Conservation (phyloP, 2,329 filamentous ascomycete genomes). For the Alternaria ethzedia region DNA sequence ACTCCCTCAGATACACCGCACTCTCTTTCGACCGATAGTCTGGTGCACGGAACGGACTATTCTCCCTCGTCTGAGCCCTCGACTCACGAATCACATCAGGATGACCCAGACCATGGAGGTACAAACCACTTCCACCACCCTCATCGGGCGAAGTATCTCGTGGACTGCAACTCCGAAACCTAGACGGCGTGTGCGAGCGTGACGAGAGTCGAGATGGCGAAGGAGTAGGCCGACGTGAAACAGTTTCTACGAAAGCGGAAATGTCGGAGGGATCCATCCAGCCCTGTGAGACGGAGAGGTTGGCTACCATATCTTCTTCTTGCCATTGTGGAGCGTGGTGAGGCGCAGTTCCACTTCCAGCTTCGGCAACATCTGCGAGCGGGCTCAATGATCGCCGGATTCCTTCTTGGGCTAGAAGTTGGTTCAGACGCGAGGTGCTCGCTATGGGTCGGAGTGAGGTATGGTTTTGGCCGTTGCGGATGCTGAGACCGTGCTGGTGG, state of each 20-base stretch:
- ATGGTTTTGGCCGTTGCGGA: not conserved
- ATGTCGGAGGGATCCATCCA: constrained; percentile 4
- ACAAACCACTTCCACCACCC: not conserved
- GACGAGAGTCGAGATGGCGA: not conserved
- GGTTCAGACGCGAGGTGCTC: constrained; percentile 11
- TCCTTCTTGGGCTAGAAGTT: not conserved
- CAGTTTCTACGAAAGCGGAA: not conserved
- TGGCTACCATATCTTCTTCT: not conserved
- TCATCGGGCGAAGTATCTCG: not conserved
- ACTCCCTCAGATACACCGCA: not conserved
- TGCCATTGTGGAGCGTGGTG: not conserved
- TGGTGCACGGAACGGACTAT: not conserved
- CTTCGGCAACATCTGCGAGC: not conserved
- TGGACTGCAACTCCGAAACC: not conserved
- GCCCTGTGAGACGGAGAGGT: not conserved
- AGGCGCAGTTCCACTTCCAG: not conserved
- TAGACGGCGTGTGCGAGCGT: not conserved
- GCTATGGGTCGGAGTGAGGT: constrained; percentile 12
- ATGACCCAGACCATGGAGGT: constrained; percentile 4
- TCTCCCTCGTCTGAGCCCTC: not conserved
- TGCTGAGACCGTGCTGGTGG: not conserved
- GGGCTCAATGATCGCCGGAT: not conserved
- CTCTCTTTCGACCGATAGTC: not conserved
- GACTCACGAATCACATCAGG: not conserved
- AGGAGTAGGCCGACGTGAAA: not conserved